Evolutionary conservation across 2,329 filamentous ascomycete genomes (phyloP).

Genomic region (Fusarium zealandicum): DNA sequence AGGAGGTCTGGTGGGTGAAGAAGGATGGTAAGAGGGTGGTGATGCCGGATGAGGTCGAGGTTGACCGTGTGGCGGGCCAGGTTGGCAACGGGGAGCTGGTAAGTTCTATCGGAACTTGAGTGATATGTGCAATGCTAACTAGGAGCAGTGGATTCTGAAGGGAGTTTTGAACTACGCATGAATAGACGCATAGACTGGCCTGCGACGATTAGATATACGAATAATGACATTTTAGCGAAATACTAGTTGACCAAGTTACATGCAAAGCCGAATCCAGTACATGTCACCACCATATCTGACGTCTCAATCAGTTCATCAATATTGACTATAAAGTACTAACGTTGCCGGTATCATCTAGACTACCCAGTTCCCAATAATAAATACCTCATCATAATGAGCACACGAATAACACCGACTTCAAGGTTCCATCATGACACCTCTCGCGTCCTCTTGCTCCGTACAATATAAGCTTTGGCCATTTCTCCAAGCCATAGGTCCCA

Average conservation of each 20-base stretch:
- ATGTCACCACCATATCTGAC: background rate
- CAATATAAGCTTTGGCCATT: constrained; percentile 2
- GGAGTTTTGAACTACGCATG: constrained; percentile 56
- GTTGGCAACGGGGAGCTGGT: constrained; percentile 88
- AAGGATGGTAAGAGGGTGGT: constrained; percentile 73
- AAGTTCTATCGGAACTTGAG: constrained; percentile 38
- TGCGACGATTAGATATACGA: constrained; percentile 4
- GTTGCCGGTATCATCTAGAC: constrained; percentile 41
- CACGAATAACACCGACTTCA: constrained; percentile 9
- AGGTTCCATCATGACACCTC: constrained; percentile 6
- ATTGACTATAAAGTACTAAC: constrained; percentile 32
- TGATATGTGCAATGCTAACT: constrained; percentile 1
- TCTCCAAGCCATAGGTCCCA: constrained; percentile 7
- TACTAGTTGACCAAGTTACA: too few species aligned
- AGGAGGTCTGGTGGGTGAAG: constrained; percentile 83
- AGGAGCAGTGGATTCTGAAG: constrained; percentile 68
- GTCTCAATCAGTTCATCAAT: constrained; percentile 20
- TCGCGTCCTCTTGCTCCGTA: constrained; percentile 6
- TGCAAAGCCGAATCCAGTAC: background rate
- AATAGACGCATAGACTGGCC: background rate
- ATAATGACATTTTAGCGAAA: constrained; percentile 17
- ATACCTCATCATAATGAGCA: constrained; percentile 10
- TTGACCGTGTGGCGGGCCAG: constrained; percentile 74
- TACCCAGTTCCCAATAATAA: constrained; percentile 18
- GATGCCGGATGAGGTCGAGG: constrained; percentile 81